phyloP scores from a whole-genome alignment of 1,284 basidiomycete genomes.

The Sporisorium iseilematis-ciliati region DNA sequence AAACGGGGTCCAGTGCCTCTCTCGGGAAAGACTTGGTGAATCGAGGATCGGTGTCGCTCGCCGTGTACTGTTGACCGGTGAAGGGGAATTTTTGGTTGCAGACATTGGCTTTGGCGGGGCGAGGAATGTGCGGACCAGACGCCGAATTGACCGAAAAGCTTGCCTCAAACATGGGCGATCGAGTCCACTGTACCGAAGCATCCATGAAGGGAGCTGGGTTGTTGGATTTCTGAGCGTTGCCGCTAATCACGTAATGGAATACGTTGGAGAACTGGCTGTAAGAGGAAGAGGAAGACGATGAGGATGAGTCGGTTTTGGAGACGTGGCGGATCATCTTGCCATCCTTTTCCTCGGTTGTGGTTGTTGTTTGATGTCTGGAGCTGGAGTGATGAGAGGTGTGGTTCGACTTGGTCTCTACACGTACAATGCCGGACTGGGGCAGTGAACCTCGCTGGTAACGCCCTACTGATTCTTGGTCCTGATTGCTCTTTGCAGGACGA shows the following conservation, averaged over 20 bases:
- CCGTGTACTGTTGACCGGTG: constrained; percentile 14
- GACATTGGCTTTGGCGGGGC: constrained; percentile 31
- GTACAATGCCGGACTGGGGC: not conserved
- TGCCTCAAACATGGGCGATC: constrained; percentile 3
- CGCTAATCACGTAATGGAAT: constrained; percentile 26
- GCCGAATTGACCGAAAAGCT: constrained; percentile 5
- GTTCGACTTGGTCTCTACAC: constrained; percentile 6
- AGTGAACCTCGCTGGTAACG: not conserved
- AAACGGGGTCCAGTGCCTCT: constrained; percentile 27
- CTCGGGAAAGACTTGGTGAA: constrained; percentile 20
- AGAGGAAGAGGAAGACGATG: constrained; percentile 15
- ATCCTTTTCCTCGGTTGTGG: constrained; percentile 3
- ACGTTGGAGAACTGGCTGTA: constrained; percentile 30
- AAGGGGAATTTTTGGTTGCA: constrained; percentile 47
- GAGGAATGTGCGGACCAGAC: constrained; percentile 20
- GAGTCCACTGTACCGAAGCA: constrained; percentile 29
- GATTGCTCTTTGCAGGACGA: no score
- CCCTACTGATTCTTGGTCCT: not conserved
- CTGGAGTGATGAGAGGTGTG: not conserved
- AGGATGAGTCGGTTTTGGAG: constrained; percentile 4
- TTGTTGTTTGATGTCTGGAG: constrained; percentile 1
- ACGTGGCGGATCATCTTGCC: constrained; percentile 7
- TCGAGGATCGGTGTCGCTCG: constrained; percentile 23
- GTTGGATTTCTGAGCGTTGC: constrained; percentile 17
- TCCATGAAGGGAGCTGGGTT: constrained; percentile 34